Percentiles rank a stretch among this genome's conserved stretches.
Conservation (phyloP, 2,329 filamentous ascomycete genomes). For the Cadophora luteo-olivacea region DNA sequence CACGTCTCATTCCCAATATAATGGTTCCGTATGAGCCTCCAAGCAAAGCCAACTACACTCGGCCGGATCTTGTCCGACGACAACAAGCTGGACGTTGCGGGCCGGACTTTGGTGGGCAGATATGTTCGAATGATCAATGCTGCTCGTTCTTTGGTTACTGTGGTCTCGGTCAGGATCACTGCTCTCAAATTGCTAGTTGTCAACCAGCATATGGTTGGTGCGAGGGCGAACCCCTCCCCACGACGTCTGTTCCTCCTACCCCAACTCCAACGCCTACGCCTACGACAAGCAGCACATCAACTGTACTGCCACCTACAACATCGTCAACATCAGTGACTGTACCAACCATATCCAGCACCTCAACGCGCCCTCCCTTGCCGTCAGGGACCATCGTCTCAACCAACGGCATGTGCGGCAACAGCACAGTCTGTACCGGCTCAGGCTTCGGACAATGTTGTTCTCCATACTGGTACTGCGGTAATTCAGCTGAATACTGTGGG, state of each 20-base stretch:
- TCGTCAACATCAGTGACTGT: background rate
- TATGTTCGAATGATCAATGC: constrained; percentile 32
- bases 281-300: background rate
- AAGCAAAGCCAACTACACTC: constrained; percentile 11
- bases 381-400: constrained; percentile 6
- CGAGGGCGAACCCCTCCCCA: constrained; percentile 1
- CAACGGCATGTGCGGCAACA: constrained; percentile 29
- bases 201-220: constrained; percentile 15
- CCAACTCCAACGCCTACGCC: constrained; percentile 10
- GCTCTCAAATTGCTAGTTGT: constrained; percentile 10
- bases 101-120: constrained; percentile 26
- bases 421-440: constrained; percentile 21
- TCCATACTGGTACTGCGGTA: constrained; percentile 27
- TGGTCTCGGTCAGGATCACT: constrained; percentile 21
- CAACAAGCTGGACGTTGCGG: constrained; percentile 16
- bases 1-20: background rate
- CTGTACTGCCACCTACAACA: background rate
- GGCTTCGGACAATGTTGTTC: constrained; percentile 29
- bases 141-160: constrained; percentile 30
- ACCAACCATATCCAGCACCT: constrained; percentile 15
- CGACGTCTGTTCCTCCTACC: constrained; percentile 1
- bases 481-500: constrained; percentile 24
- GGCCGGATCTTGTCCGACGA: background rate
- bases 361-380: constrained; percentile 8
- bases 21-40: background rate